These are phyloP conservation scores for Podospora pseudoanserina DNA, from an alignment of 495 filamentous ascomycete species.

Conservation along the genomic window DNA sequence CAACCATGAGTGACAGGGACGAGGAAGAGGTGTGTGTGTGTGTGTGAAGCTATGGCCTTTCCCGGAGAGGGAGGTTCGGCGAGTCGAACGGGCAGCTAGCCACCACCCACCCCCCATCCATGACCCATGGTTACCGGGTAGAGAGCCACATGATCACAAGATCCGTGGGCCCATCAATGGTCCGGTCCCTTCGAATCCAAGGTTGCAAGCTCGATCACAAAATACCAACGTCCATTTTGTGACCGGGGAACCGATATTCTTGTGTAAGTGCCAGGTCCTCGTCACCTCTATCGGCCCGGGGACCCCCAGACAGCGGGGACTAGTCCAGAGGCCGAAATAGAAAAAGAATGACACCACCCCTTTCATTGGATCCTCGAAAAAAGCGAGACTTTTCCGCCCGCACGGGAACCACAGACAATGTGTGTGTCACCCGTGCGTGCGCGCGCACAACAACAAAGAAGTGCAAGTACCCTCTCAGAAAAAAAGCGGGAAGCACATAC, in stretches of 20 bases:
- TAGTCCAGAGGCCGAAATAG: too few species aligned
- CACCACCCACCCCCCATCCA: too few species aligned
- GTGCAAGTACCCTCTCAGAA: neutral
- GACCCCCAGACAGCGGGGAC: neutral
- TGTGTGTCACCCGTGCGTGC: neutral
- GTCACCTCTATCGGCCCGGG: neutral
- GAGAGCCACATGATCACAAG: neutral
- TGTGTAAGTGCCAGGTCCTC: neutral
- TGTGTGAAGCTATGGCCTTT: neutral
- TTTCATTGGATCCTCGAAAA: neutral
- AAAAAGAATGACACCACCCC: neutral
- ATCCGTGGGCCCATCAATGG: neutral
- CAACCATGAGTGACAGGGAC: neutral
- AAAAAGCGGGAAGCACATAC: neutral
- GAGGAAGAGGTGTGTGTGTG: too few species aligned
- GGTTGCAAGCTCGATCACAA: neutral
- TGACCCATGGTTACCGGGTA: neutral
- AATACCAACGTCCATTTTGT: neutral
- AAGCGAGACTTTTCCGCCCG: neutral
- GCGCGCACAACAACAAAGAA: neutral
- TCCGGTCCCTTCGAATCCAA: neutral
- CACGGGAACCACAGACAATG: neutral
- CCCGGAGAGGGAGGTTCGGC: neutral
- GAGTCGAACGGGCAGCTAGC: neutral
- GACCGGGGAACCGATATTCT: neutral